Conservation (phyloP, 2,329 filamentous ascomycete genomes). For the Trichoderma pleuroti region DNA sequence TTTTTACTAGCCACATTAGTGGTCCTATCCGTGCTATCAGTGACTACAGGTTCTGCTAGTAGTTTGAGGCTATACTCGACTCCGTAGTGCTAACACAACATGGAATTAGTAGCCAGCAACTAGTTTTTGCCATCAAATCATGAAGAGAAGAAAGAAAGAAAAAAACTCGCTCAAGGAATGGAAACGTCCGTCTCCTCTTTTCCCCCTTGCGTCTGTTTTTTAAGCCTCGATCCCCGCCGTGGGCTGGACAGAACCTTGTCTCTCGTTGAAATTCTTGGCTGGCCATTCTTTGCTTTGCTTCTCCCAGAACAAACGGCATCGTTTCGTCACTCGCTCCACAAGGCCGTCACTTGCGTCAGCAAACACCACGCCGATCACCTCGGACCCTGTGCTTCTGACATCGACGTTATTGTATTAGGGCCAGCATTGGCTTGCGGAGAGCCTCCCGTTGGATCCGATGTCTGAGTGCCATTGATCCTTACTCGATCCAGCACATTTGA, state of each 20-base stretch:
- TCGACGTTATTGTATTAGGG: background rate
- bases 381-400: background rate
- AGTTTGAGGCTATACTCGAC: background rate
- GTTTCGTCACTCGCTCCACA: constrained; percentile 22
- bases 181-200: background rate
- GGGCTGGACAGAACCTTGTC: background rate
- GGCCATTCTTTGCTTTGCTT: background rate
- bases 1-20: constrained; percentile 1
- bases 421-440: constrained; percentile 2
- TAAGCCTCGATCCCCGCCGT: background rate
- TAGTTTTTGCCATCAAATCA: background rate
- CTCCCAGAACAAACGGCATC: constrained; percentile 11
- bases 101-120: background rate
- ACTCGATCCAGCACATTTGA: background rate
- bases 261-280: constrained; percentile 1
- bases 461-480: background rate
- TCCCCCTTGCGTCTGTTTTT: background rate
- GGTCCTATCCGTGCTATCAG: background rate
- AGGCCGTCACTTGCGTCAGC: background rate
- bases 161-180: background rate
- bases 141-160: background rate
- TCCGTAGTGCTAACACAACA: background rate
- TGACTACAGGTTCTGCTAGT: background rate
- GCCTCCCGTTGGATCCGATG: constrained; percentile 5
- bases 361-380: constrained; percentile 18